A percentile compares a stretch with the other conserved stretches of the same genome.
These are phyloP conservation scores for Gossypium herbaceum DNA, from an alignment of 345 rosid species.

Conservation along the genomic window DNA sequence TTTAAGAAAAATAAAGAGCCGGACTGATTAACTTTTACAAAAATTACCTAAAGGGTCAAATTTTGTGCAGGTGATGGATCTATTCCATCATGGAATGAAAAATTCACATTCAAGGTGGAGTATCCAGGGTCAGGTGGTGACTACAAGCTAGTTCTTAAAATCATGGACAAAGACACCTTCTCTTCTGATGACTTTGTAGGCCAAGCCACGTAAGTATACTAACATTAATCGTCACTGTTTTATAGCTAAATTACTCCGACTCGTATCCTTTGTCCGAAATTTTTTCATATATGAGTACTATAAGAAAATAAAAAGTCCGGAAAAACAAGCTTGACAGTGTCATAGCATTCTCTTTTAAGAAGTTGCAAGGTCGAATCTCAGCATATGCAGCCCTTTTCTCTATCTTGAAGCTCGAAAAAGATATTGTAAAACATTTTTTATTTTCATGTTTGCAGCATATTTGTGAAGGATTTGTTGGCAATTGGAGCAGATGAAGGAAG, in stretches of 20 bases:
- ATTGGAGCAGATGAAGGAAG: slow-evolving; percentile 75
- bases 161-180: slow-evolving; percentile 90
- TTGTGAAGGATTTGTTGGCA: slow-evolving; percentile 66
- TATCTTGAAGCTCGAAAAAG: not conserved
- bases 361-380: not conserved
- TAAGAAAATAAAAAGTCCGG: not conserved
- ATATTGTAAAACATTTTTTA: not conserved
- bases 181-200: slow-evolving; percentile 69
- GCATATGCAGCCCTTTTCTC: not conserved
- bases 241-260: not conserved
- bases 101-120: slow-evolving; percentile 58
- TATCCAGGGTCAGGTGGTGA: slow-evolving; percentile 62
- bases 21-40: not conserved
- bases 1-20: not conserved
- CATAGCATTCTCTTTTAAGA: not conserved
- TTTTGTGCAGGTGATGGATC: slow-evolving; percentile 41
- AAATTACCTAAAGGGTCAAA: not conserved
- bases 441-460: slow-evolving; percentile 36
- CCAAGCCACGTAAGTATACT: slow-evolving; percentile 51
- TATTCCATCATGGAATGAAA: slow-evolving; percentile 73
- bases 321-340: not conserved
- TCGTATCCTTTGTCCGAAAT: not conserved
- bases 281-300: not conserved
- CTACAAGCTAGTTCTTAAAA: slow-evolving; percentile 56
- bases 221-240: not conserved